A percentile compares a stretch with the other conserved stretches of the same genome.
Conservation (phyloP, 371 early-diverging fungal genomes). For the Mycotypha africana region DNA sequence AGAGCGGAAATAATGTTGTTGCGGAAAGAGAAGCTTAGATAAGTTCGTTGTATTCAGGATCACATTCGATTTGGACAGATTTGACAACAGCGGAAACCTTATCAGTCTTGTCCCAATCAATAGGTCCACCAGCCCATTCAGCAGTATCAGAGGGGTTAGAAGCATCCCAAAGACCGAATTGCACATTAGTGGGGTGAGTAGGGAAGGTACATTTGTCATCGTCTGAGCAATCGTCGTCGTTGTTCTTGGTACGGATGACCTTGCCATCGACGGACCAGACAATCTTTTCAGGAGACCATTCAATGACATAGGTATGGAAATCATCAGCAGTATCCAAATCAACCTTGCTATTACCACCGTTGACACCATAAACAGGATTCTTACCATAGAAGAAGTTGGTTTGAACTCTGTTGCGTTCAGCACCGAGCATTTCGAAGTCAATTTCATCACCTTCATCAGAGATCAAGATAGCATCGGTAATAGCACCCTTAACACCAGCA, state of each 20-base stretch:
- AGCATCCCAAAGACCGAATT: slow-evolving; percentile 58
- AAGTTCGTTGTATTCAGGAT: slow-evolving; percentile 9
- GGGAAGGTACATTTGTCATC: slow-evolving; percentile 23
- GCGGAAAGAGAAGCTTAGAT: background rate
- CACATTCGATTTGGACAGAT: slow-evolving; percentile 13
- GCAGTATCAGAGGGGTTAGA: slow-evolving; percentile 31
- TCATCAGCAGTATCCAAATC: slow-evolving; percentile 9
- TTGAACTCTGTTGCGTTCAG: slow-evolving; percentile 39
- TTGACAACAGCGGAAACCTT: slow-evolving; percentile 5
- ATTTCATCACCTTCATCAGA: slow-evolving; percentile 34
- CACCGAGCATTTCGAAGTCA: slow-evolving; percentile 33
- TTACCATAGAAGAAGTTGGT: slow-evolving; percentile 49
- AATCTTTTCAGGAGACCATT: slow-evolving; percentile 44
- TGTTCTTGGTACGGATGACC: slow-evolving; percentile 25
- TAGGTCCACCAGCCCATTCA: slow-evolving; percentile 39
- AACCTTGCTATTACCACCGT: slow-evolving; percentile 11
- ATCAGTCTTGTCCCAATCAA: slow-evolving; percentile 6
- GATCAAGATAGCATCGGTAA: slow-evolving; percentile 31
- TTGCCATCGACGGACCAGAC: slow-evolving; percentile 41
- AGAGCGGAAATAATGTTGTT: background rate
- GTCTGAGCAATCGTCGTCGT: slow-evolving; percentile 12
- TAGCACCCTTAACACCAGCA: slow-evolving; percentile 22
- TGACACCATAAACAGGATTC: slow-evolving; percentile 26
- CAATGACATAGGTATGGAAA: slow-evolving; percentile 47
- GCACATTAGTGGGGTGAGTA: slow-evolving; percentile 18